A percentile compares a stretch with the other conserved stretches of the same genome.
These are phyloP conservation scores for Alnus rubra DNA, from an alignment of 306 rosid species.

Conservation along the genomic window DNA sequence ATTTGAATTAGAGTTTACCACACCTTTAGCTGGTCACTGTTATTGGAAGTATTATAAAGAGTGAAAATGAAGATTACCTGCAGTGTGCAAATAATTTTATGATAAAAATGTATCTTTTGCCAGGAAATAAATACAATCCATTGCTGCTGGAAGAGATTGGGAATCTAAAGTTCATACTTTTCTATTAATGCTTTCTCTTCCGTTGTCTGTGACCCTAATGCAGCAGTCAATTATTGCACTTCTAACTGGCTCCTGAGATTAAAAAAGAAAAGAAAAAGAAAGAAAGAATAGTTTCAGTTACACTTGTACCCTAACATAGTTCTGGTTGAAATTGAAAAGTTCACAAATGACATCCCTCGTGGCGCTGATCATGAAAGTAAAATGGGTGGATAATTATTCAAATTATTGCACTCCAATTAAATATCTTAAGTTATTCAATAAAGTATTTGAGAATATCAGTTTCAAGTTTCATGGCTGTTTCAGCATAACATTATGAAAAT, in stretches of 20 bases:
- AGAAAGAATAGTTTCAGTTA: conserved; percentile 15
- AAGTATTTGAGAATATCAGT: not conserved
- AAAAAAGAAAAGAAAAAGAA: not conserved
- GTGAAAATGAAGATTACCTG: conserved; percentile 76
- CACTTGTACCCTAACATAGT: not conserved
- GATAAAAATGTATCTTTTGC: not conserved
- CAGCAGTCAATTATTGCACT: conserved; percentile 75
- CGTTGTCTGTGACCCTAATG: conserved; percentile 74
- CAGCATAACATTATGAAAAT: not conserved
- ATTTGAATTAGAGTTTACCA: conserved; percentile 19
- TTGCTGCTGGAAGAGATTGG: not conserved
- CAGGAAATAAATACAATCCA: conserved; percentile 7
- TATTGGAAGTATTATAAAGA: conserved; percentile 61
- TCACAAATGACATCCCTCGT: conserved; percentile 16
- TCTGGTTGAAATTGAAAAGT: not conserved
- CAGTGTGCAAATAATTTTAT: conserved; percentile 28
- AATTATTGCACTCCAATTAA: conserved; percentile 6
- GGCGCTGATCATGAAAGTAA: not conserved
- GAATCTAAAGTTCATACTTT: conserved; percentile 44
- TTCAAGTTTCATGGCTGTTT: not conserved
- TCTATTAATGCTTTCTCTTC: conserved; percentile 67
- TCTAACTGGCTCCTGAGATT: conserved; percentile 70
- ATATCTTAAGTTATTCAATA: not conserved
- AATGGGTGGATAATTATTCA: not conserved
- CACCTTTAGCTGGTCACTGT: conserved; percentile 81